A percentile compares a stretch with the other conserved stretches of the same genome.
These are phyloP conservation scores for Hyaloscypha finlandica DNA, from an alignment of 495 filamentous ascomycete genomes.

Conservation along the genomic window DNA sequence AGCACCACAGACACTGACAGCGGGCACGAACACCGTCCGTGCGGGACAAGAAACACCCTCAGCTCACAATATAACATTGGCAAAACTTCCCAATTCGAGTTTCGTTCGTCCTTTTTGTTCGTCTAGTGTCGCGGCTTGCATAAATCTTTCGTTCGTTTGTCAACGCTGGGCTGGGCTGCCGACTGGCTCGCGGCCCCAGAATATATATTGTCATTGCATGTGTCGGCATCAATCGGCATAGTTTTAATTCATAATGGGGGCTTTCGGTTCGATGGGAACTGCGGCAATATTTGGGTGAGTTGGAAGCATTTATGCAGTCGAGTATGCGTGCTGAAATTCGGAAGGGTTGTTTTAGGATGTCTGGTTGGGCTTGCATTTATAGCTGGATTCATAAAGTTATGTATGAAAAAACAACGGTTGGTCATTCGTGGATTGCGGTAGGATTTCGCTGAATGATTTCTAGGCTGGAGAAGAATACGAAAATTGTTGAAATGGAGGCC, in stretches of 20 bases:
- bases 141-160: neutral
- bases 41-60: neutral
- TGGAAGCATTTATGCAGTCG: neutral
- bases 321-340: neutral
- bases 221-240: conserved; percentile 8
- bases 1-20: conserved; percentile 6
- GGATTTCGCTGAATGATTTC: conserved; percentile 16
- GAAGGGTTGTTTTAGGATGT: conserved; percentile 31
- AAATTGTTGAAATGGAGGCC: conserved; percentile 18
- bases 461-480: conserved; percentile 29
- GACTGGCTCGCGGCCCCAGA: conserved; percentile 15
- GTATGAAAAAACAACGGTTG: conserved; percentile 37
- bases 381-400: conserved; percentile 36
- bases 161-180: conserved; percentile 1
- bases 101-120: neutral
- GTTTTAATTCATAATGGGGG: conserved; percentile 29
- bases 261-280: conserved; percentile 11
- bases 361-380: conserved; percentile 34
- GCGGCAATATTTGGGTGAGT: conserved; percentile 26
- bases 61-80: neutral
- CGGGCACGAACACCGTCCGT: conserved; percentile 13
- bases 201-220: conserved; percentile 7
- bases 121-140: conserved; percentile 6
- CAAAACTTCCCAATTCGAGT: neutral
- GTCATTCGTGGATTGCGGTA: conserved; percentile 25